Evolutionary conservation across 1,284 basidiomycete species (phyloP), one percentile per base, ranked within the genome.

Genomic region (Malassezia vespertilionis): DNA sequence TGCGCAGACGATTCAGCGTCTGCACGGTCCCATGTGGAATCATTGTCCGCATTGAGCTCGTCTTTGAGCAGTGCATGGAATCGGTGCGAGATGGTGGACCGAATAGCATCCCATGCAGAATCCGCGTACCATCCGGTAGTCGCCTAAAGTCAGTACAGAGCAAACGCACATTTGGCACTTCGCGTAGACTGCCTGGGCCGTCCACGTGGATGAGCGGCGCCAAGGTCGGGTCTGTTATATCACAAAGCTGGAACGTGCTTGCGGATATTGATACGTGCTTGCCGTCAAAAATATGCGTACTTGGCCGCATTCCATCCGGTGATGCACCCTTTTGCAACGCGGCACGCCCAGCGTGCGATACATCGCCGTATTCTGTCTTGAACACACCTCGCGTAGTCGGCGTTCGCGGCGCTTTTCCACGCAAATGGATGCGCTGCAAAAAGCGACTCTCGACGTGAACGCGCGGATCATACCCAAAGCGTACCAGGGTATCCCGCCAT

Each of bases 181-280:
- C 26, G 1, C 33, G 36, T 2, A 60, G 23, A 27, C 48, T 35
- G 6, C 8, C 11, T 1, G 42, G 37, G 8, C 56, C 53, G 4
- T 31, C 11, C 7, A 46, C 37, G 18, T 46, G 43, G 33, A 69
- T 63, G 14, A 49, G 57, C 2, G 58, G 54, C 22, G 32, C 36
- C 24, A 61, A 56, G 12, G 87, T 80, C 0, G 81, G 80, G 68
- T 96, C 93, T 9, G 76, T 73, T 52, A 97, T 84, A 70, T 97
- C 91, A 69, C 84, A 85, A 5, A 97, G 75, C 71, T 95, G 90
- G 71, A 87, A 97, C 15, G 87, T 84, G 5, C 86, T 86, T 0
- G 84, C 81, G 69, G 87, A 82, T 54, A 82, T 44, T 82, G 80
- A 26, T 85, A 71, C 5, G 79, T 79, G 51, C 79, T 69, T 0